Percentiles rank a stretch among this genome's conserved stretches.
Evolutionary conservation across 2,329 filamentous ascomycete species (phyloP).

Genomic region (Metarhizium brunneum): DNA sequence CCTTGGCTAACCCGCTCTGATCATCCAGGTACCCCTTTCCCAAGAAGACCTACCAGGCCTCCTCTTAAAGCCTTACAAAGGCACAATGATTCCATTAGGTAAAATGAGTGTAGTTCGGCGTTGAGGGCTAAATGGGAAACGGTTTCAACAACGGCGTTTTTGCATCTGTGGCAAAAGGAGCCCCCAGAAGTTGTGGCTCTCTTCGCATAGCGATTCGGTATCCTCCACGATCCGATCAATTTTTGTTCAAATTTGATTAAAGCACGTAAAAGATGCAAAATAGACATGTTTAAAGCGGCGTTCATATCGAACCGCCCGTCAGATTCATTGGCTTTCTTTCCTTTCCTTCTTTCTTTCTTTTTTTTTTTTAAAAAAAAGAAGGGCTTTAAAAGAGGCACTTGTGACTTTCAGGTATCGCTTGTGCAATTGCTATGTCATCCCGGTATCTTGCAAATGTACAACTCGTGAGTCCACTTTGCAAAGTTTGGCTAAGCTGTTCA

Average conservation of each 20-base stretch:
- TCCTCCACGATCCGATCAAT: constrained; percentile 30
- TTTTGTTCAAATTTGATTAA: not conserved
- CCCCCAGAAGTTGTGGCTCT: constrained; percentile 16
- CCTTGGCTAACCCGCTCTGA: constrained; percentile 6
- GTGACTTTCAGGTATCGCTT: not conserved
- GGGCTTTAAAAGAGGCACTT: not conserved
- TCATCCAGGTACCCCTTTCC: constrained; percentile 63
- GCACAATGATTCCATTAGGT: constrained; percentile 4
- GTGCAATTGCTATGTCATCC: not conserved
- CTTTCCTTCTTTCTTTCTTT: not conserved
- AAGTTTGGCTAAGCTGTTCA: not conserved
- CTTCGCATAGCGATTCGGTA: constrained; percentile 26
- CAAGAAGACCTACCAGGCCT: constrained; percentile 63
- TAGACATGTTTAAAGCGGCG: constrained; percentile 1
- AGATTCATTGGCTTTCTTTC: not conserved
- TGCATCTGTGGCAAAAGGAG: constrained; percentile 22
- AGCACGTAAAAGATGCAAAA: constrained; percentile 1
- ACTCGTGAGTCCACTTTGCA: not conserved
- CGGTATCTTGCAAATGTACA: not conserved
- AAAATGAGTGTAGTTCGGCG: constrained; percentile 26
- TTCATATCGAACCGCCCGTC: not conserved
- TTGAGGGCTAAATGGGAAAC: constrained; percentile 31
- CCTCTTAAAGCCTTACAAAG: constrained; percentile 22
- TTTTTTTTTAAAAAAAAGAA: not conserved
- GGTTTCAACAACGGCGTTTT: constrained; percentile 47